Percentiles rank a stretch among this genome's conserved stretches.
Evolutionary conservation across 805 yeast genomes (phyloP).

Genomic region (Lachancea cidri): DNA sequence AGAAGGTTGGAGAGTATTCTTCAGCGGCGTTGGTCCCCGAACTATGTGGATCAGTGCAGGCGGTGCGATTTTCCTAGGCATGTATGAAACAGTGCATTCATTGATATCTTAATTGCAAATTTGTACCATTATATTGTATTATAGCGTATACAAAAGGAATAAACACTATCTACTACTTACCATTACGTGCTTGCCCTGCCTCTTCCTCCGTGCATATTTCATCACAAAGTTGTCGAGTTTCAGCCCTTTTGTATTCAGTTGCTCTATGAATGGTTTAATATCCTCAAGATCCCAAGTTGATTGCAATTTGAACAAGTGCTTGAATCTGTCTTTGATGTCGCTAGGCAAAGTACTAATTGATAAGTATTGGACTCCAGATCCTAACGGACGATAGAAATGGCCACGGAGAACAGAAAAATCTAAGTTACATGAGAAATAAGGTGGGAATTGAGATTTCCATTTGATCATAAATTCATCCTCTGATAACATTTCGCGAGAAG

Average conservation of each 20-base stretch:
- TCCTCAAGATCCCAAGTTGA: conserved; percentile 58
- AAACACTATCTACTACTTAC: conserved; percentile 25
- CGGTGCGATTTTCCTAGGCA: conserved; percentile 95
- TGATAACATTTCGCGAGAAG: conserved; percentile 27
- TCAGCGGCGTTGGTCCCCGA: conserved; percentile 88
- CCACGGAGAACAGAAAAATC: conserved; percentile 54
- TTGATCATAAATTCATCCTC: conserved; percentile 54
- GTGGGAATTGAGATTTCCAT: conserved; percentile 61
- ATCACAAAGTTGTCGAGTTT: conserved; percentile 55
- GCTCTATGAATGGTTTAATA: conserved; percentile 57
- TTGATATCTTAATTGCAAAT: conserved; percentile 20
- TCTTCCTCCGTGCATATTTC: conserved; percentile 56
- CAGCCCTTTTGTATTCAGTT: conserved; percentile 47
- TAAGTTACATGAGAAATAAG: conserved; percentile 54
- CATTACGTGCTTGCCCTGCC: conserved; percentile 38
- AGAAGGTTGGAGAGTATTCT: conserved; percentile 71
- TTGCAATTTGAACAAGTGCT: conserved; percentile 49
- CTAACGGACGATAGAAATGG: conserved; percentile 43
- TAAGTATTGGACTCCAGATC: conserved; percentile 47
- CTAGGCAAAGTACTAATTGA: conserved; percentile 44
- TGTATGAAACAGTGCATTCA: conserved; percentile 67
- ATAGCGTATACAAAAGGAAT: neutral
- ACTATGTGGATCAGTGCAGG: conserved; percentile 98
- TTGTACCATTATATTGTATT: neutral
- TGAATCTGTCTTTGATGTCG: conserved; percentile 46